Conservation (phyloP, 805 yeast genomes). For the Yamadazyma tumulicola region DNA sequence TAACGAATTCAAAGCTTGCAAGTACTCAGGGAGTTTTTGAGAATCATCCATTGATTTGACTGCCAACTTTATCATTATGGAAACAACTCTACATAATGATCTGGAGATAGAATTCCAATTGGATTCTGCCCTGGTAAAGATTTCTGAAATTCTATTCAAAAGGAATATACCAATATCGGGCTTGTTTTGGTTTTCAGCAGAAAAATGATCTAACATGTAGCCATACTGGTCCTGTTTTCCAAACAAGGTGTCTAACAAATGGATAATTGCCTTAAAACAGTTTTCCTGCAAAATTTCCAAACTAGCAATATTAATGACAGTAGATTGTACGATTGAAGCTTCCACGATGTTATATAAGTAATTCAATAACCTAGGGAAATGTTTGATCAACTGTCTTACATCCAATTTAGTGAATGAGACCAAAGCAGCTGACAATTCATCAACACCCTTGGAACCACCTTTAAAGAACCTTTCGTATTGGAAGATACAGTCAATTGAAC, state of each 20-base stretch:
- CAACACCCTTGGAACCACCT: slow-evolving; percentile 36
- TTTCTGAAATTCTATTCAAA: slow-evolving; percentile 41
- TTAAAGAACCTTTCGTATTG: slow-evolving; percentile 50
- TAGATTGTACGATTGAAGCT: slow-evolving; percentile 16
- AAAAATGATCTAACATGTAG: slow-evolving; percentile 52
- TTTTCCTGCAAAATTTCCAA: slow-evolving; percentile 31
- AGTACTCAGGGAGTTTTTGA: slow-evolving; percentile 21
- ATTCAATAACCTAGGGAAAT: slow-evolving; percentile 55
- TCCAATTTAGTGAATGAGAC: slow-evolving; percentile 52
- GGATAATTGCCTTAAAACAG: slow-evolving; percentile 55
- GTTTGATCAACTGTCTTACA: slow-evolving; percentile 51
- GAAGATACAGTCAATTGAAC: slow-evolving; percentile 50
- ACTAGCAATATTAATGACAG: slow-evolving; percentile 16
- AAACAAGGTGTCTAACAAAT: slow-evolving; percentile 57
- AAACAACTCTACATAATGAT: slow-evolving; percentile 58
- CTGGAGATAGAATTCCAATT: slow-evolving; percentile 65
- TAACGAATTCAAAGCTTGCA: slow-evolving; percentile 29
- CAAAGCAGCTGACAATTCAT: slow-evolving; percentile 46
- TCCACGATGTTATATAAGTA: slow-evolving; percentile 33
- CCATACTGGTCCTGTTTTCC: slow-evolving; percentile 65
- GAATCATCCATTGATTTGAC: slow-evolving; percentile 20
- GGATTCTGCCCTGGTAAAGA: slow-evolving; percentile 46
- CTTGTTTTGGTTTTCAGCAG: slow-evolving; percentile 29
- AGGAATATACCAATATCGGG: slow-evolving; percentile 53
- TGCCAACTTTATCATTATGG: slow-evolving; percentile 46